Evolutionary conservation across 2,329 filamentous ascomycete genomes (phyloP).

Genomic region (Neoscytalidium dimidiatum): DNA sequence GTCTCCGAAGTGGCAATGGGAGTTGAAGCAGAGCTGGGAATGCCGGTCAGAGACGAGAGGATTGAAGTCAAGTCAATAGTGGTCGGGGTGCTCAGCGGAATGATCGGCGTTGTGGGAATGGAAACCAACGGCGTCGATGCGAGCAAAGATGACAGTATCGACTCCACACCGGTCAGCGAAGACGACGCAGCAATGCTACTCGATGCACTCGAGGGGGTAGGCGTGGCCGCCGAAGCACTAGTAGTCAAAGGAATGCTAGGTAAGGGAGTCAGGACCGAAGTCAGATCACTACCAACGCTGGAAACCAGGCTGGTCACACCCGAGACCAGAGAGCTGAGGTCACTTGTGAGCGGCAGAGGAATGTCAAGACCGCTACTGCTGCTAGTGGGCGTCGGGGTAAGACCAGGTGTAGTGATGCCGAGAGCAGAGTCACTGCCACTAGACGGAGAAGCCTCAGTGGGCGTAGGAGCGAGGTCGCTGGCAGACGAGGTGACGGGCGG

Average conservation of each 20-base stretch:
- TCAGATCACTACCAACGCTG: slow-evolving; percentile 2
- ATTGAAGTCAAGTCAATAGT: slow-evolving; percentile 15
- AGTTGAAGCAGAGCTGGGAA: slow-evolving; percentile 4
- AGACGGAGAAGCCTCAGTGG: neutral
- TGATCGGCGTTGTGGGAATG: slow-evolving; percentile 17
- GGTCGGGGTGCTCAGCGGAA: slow-evolving; percentile 14
- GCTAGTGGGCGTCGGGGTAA: slow-evolving; percentile 4
- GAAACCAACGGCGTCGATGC: slow-evolving; percentile 10
- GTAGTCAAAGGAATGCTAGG: neutral
- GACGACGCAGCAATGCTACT: neutral
- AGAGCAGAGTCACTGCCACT: neutral
- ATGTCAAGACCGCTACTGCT: slow-evolving; percentile 2
- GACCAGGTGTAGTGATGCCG: neutral
- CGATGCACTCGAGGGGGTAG: neutral
- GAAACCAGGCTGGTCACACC: slow-evolving; percentile 13
- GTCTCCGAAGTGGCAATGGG: neutral
- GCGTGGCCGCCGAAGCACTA: neutral
- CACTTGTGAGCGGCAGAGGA: slow-evolving; percentile 15
- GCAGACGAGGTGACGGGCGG: slow-evolving; percentile 1
- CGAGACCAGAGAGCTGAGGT: slow-evolving; percentile 8
- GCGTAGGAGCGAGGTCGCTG: neutral
- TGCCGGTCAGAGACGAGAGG: slow-evolving; percentile 2
- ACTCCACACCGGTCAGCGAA: neutral
- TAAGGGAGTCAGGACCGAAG: slow-evolving; percentile 5
- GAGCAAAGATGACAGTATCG: slow-evolving; percentile 17